A percentile compares a stretch with the other conserved stretches of the same genome.
Conservation (phyloP, 1,284 basidiomycete species). For the Bondarzewia mesenterica region DNA sequence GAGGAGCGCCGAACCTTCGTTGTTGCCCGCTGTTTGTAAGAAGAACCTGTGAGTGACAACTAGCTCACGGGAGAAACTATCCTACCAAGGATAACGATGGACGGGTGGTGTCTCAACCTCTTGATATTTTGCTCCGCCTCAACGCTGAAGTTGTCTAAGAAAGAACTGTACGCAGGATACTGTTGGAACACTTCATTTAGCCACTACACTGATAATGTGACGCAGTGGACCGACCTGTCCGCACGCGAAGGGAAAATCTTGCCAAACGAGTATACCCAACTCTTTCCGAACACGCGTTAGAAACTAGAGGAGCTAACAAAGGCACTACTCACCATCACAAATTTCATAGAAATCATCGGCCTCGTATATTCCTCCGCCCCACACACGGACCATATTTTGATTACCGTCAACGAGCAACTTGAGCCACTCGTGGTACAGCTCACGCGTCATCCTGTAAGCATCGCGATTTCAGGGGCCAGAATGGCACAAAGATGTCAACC, state of each 20-base stretch:
- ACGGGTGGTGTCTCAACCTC: slow-evolving; percentile 70
- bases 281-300: slow-evolving; percentile 25
- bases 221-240: slow-evolving; percentile 35
- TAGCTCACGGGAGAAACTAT: background rate
- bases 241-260: slow-evolving; percentile 86
- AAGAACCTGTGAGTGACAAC: background rate
- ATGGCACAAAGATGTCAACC: background rate
- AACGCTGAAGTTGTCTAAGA: slow-evolving; percentile 53
- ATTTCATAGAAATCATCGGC: slow-evolving; percentile 70
- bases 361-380: slow-evolving; percentile 84
- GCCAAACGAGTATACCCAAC: slow-evolving; percentile 76
- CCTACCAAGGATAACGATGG: slow-evolving; percentile 75
- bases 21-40: slow-evolving; percentile 67
- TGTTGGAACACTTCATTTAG: slow-evolving; percentile 8
- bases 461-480: background rate
- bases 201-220: background rate
- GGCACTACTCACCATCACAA: slow-evolving; percentile 50
- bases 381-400: slow-evolving; percentile 79
- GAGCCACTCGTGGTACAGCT: slow-evolving; percentile 61
- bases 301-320: too few relatives aligned
- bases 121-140: slow-evolving; percentile 73
- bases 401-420: slow-evolving; percentile 71
- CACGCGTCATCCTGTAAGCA: slow-evolving; percentile 30
- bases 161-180: slow-evolving; percentile 74
- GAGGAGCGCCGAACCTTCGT: slow-evolving; percentile 51